A percentile compares a stretch with the other conserved stretches of the same genome.
Evolutionary conservation across 2,329 filamentous ascomycete genomes (phyloP).

Genomic region (Cladosporium sphaerospermum): DNA sequence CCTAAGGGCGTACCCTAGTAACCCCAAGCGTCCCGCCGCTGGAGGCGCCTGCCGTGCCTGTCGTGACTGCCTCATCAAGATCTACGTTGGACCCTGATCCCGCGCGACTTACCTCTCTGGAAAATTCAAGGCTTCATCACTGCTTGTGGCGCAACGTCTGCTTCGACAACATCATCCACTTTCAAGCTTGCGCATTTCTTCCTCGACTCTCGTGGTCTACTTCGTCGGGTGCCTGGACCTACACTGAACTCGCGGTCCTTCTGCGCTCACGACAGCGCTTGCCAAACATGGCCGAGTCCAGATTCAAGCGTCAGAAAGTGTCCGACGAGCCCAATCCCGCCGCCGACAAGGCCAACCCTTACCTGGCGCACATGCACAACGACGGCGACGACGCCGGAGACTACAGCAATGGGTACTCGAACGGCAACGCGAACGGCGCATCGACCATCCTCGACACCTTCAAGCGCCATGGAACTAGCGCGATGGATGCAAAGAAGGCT

Average conservation of each 20-base stretch:
- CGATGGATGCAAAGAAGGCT: slow-evolving; percentile 62
- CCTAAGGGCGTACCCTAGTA: too few species aligned
- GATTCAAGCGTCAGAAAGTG: slow-evolving; percentile 46
- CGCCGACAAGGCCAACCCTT: slow-evolving; percentile 66
- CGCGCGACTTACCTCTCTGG: neutral
- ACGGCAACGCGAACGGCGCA: slow-evolving; percentile 26
- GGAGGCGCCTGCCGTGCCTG: too few species aligned
- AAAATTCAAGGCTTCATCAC: slow-evolving; percentile 6
- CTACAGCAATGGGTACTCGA: slow-evolving; percentile 26
- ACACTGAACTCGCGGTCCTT: neutral
- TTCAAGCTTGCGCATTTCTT: neutral
- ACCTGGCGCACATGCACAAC: slow-evolving; percentile 83
- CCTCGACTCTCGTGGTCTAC: neutral
- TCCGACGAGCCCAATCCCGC: slow-evolving; percentile 48
- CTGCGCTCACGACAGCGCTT: slow-evolving; percentile 2
- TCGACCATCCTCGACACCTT: slow-evolving; percentile 52
- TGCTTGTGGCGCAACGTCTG: slow-evolving; percentile 3
- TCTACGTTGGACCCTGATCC: too few species aligned
- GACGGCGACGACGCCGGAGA: slow-evolving; percentile 36
- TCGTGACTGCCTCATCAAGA: too few species aligned
- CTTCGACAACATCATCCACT: slow-evolving; percentile 1
- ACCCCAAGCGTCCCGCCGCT: too few species aligned
- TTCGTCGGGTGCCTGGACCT: neutral
- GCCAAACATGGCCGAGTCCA: slow-evolving; percentile 11
- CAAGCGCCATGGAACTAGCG: slow-evolving; percentile 73